Evolutionary conservation across 2,329 filamentous ascomycete species (phyloP).

Genomic region (Aspergillus terreus): DNA sequence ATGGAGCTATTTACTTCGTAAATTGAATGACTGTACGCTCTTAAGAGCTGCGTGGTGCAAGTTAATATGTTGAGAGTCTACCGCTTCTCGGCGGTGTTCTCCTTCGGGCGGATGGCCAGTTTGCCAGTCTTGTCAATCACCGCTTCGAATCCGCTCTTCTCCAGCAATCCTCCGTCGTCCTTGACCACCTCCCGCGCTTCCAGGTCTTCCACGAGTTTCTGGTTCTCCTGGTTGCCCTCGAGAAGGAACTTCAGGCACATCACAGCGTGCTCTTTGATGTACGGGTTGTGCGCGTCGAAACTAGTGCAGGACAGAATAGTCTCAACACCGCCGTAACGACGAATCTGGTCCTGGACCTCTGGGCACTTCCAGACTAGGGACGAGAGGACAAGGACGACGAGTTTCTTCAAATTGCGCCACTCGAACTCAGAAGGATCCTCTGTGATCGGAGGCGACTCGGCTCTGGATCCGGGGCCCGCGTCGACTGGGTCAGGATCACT

Average conservation of each 20-base stretch:
- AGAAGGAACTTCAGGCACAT: constrained; percentile 75
- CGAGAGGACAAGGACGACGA: constrained; percentile 85
- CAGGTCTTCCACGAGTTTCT: constrained; percentile 50
- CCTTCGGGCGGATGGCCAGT: constrained; percentile 37
- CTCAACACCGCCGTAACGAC: constrained; percentile 79
- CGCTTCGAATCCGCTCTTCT: constrained; percentile 42
- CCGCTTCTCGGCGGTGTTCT: constrained; percentile 9
- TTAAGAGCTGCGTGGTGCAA: background rate
- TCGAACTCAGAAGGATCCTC: constrained; percentile 65
- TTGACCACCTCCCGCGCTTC: constrained; percentile 43
- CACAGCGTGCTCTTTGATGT: constrained; percentile 86
- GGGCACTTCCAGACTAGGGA: constrained; percentile 84
- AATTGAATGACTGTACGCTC: background rate
- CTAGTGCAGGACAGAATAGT: constrained; percentile 83
- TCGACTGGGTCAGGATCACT: constrained; percentile 39
- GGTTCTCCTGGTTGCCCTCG: constrained; percentile 50
- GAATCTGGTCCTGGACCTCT: constrained; percentile 81
- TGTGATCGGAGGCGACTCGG: constrained; percentile 47
- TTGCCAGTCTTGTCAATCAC: constrained; percentile 42
- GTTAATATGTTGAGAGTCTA: background rate
- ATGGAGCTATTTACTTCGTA: no score
- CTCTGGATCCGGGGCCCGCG: constrained; percentile 41
- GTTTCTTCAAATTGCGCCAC: constrained; percentile 83
- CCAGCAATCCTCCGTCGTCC: constrained; percentile 37
- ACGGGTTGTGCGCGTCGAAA: constrained; percentile 90